Conservation (phyloP, 352 stramenopile genomes). For the Phytophthora rubi region DNA sequence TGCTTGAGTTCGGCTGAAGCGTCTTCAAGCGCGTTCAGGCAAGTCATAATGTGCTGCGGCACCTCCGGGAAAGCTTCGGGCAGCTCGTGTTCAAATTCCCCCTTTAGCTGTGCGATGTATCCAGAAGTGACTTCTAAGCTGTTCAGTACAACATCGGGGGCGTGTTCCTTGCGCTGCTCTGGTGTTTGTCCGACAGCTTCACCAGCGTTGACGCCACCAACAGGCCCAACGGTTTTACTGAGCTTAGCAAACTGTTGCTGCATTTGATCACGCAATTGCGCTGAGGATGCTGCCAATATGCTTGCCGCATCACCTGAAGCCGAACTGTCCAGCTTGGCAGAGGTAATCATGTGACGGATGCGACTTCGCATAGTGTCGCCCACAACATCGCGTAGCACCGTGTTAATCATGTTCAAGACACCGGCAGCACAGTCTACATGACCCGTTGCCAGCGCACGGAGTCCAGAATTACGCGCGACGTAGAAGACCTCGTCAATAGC, state of each 20-base stretch:
- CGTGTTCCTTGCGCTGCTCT: conserved; percentile 64
- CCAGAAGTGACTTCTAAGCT: conserved; percentile 74
- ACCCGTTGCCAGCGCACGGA: conserved; percentile 82
- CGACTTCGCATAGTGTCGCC: conserved; percentile 81
- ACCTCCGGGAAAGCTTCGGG: conserved; percentile 76
- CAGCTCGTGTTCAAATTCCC: conserved; percentile 75
- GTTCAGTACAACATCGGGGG: conserved; percentile 84
- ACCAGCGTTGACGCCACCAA: conserved; percentile 25
- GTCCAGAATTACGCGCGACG: conserved; percentile 78
- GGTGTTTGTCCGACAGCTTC: conserved; percentile 17
- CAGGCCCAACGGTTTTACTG: conserved; percentile 79
- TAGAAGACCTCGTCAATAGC: conserved; percentile 91
- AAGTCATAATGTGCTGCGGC: conserved; percentile 75
- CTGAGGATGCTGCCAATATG: conserved; percentile 57
- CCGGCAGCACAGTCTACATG: conserved; percentile 83
- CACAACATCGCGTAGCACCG: conserved; percentile 75
- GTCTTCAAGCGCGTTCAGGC: conserved; percentile 77
- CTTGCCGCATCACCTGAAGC: conserved; percentile 43
- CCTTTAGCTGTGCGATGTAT: conserved; percentile 85
- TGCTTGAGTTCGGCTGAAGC: conserved; percentile 70
- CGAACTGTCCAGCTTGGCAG: conserved; percentile 64
- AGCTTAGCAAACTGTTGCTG: conserved; percentile 87
- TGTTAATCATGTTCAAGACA: conserved; percentile 90
- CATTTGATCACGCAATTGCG: conserved; percentile 86
- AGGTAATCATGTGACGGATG: conserved; percentile 74